These are phyloP conservation scores for Aureobasidium sp. DNA, from an alignment of 2,329 filamentous ascomycete species.

Conservation along the genomic window DNA sequence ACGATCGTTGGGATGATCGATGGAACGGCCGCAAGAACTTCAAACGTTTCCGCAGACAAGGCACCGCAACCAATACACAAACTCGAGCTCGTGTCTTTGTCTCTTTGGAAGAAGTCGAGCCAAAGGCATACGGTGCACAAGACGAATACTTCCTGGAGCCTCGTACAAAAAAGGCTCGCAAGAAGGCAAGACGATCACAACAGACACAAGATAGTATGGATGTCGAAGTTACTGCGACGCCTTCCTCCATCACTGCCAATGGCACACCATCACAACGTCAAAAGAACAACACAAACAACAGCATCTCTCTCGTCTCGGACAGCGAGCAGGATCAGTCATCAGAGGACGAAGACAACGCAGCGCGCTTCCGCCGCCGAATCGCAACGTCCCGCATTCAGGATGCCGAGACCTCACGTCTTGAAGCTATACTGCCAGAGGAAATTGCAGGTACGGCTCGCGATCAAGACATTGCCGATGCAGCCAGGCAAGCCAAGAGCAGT, in stretches of 20 bases:
- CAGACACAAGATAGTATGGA: conserved; percentile 4
- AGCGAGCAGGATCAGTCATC: conserved; percentile 13
- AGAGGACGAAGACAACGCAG: conserved; percentile 15
- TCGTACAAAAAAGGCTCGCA: conserved; percentile 2
- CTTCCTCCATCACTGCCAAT: not conserved
- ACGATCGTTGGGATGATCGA: conserved; percentile 68
- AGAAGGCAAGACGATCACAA: conserved; percentile 15
- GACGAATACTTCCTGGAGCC: conserved; percentile 66
- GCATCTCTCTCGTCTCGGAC: conserved; percentile 11
- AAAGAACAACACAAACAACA: conserved; percentile 7
- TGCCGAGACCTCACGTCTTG: conserved; percentile 14
- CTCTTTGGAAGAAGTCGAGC: conserved; percentile 59
- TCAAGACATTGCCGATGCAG: conserved; percentile 7
- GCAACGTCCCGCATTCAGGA: conserved; percentile 23
- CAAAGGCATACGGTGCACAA: conserved; percentile 64
- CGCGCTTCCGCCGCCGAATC: conserved; percentile 25
- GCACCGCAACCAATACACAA: conserved; percentile 27
- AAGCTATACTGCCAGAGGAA: conserved; percentile 16
- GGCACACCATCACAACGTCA: not conserved
- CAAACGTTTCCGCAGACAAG: conserved; percentile 65
- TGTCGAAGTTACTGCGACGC: conserved; percentile 8
- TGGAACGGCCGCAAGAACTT: conserved; percentile 98
- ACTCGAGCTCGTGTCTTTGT: conserved; percentile 56
- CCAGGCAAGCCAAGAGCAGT: conserved; percentile 6
- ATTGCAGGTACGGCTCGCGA: conserved; percentile 15